phyloP scores from a whole-genome alignment of 2,329 filamentous ascomycete genomes.

The Incumbomyces delicatus region DNA sequence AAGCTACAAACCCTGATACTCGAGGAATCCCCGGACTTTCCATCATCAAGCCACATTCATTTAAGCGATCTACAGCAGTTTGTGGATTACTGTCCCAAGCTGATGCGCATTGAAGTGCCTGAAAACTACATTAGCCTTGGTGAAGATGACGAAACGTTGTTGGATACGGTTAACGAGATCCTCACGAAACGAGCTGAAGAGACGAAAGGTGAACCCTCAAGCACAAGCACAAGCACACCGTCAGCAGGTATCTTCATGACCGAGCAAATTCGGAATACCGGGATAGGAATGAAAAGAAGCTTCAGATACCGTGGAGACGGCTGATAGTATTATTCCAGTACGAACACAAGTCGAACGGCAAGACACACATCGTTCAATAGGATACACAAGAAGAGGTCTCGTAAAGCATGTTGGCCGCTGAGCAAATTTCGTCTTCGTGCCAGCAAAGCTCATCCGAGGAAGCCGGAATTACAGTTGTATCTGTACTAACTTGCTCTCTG shows the following conservation, averaged over 20 bases:
- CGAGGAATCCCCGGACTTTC: constrained; percentile 4
- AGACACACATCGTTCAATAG: too few relatives aligned
- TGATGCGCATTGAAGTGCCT: constrained; percentile 5
- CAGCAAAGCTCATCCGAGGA: too few relatives aligned
- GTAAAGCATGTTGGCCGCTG: too few relatives aligned
- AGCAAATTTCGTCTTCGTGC: too few relatives aligned
- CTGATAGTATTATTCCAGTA: not conserved
- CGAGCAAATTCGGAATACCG: not conserved
- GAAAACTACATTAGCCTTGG: constrained; percentile 3
- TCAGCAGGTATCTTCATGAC: constrained; percentile 3
- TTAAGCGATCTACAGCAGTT: constrained; percentile 2
- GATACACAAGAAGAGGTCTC: too few relatives aligned
- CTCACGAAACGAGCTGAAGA: not conserved
- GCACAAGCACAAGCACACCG: too few relatives aligned
- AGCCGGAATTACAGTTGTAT: too few relatives aligned
- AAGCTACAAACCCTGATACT: not conserved
- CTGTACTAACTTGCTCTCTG: too few relatives aligned
- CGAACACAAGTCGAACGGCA: too few relatives aligned
- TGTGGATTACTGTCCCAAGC: not conserved
- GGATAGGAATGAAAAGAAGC: constrained; percentile 5
- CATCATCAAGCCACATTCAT: constrained; percentile 3
- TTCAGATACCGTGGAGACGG: constrained; percentile 1
- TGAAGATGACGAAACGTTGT: constrained; percentile 1
- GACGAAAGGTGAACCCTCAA: not conserved
- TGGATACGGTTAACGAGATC: constrained; percentile 3